Evolutionary conservation across 805 yeast species (phyloP).

Genomic region (Candida peoriensis): DNA sequence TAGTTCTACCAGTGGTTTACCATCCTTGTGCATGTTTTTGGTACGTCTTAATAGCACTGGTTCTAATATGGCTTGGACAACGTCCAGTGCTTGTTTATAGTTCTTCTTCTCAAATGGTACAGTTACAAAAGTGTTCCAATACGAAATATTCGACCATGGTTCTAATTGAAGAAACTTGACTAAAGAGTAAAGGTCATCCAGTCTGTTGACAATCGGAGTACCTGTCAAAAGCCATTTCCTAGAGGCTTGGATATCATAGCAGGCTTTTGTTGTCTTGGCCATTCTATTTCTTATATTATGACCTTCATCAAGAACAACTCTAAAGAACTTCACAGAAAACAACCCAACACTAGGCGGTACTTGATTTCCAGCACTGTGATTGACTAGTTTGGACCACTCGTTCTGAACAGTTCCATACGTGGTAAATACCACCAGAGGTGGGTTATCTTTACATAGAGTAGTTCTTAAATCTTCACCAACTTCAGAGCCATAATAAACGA

Average conservation of each 20-base stretch:
- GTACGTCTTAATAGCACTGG: conserved; percentile 84
- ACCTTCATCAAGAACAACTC: conserved; percentile 85
- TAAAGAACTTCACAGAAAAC: conserved; percentile 65
- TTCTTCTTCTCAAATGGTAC: conserved; percentile 75
- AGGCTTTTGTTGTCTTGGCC: conserved; percentile 75
- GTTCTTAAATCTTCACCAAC: conserved; percentile 42
- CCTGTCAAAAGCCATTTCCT: conserved; percentile 88
- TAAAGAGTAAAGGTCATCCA: conserved; percentile 81
- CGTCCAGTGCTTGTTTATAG: conserved; percentile 67
- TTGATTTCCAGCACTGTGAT: conserved; percentile 7
- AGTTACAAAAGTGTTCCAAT: conserved; percentile 85
- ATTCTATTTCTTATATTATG: conserved; percentile 79
- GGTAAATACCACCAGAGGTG: conserved; percentile 69
- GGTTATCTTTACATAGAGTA: conserved; percentile 33
- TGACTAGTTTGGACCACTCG: conserved; percentile 53
- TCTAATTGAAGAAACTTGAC: conserved; percentile 71
- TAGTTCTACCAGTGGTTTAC: conserved; percentile 65
- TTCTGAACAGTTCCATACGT: conserved; percentile 84
- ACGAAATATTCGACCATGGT: conserved; percentile 83
- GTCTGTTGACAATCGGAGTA: conserved; percentile 83
- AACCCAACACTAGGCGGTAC: conserved; percentile 56
- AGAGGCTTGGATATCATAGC: conserved; percentile 56
- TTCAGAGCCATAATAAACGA: conserved; percentile 73
- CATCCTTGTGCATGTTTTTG: conserved; percentile 77
- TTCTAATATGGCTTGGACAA: conserved; percentile 79